phyloP scores from a whole-genome alignment of 202 grass and related monocot species.

The Bolboschoenoplectus hybrid region DNA sequence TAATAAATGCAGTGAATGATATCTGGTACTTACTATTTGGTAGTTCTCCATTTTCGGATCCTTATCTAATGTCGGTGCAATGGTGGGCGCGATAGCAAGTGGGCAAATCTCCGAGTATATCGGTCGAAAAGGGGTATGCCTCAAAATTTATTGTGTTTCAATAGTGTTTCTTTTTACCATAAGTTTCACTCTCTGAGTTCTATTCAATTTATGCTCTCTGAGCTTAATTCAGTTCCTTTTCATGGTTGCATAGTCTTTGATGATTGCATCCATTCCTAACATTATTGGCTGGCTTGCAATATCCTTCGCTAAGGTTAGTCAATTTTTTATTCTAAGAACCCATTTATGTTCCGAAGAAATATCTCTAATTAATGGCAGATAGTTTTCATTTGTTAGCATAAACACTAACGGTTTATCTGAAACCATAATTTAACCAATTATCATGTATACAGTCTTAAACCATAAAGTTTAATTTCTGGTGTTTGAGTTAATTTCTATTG shows the following conservation, averaged over 20 bases:
- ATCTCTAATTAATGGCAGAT: not conserved
- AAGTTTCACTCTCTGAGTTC: not conserved
- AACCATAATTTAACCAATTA: not conserved
- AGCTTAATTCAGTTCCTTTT: conserved; percentile 6
- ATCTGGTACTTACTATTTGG: not conserved
- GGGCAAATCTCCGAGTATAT: conserved; percentile 91
- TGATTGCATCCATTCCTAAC: conserved; percentile 88
- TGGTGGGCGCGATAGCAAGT: conserved; percentile 91
- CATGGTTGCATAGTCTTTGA: conserved; percentile 65
- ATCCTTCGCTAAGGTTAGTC: conserved; percentile 84
- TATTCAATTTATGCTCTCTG: conserved; percentile 19
- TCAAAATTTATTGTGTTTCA: not conserved
- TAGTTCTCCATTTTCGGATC: conserved; percentile 96
- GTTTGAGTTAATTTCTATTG: not conserved
- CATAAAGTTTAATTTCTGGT: not conserved
- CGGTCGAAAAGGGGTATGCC: conserved; percentile 81
- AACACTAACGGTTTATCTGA: not conserved
- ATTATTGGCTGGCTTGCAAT: conserved; percentile 92
- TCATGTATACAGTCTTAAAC: not conserved
- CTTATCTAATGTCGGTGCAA: conserved; percentile 87
- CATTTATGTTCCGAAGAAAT: not conserved
- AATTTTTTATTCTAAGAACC: not conserved
- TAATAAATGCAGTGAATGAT: not conserved
- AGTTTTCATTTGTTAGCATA: not conserved
- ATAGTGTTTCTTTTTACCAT: not conserved